Conservation (phyloP, 306 rosid genomes). For the Dicorynia guianensis region DNA sequence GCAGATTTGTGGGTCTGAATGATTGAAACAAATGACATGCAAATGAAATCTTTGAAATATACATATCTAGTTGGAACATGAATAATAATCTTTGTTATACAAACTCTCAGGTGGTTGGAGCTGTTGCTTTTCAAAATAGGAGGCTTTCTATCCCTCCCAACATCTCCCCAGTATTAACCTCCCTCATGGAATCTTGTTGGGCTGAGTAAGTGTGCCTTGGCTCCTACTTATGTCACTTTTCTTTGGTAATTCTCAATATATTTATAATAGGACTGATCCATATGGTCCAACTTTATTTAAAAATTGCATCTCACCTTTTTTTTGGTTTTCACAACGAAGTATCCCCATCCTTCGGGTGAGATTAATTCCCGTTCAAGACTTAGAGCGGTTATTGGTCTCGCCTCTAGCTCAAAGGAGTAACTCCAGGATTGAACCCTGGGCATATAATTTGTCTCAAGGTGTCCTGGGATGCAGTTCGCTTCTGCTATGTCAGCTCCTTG, state of each 20-base stretch:
- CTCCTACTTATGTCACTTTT: neutral
- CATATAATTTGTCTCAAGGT: no score
- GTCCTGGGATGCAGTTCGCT: no score
- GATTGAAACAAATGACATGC: constrained; percentile 27
- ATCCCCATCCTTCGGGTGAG: no score
- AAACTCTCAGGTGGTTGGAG: constrained; percentile 87
- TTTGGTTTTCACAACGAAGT: no score
- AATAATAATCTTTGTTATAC: constrained; percentile 24
- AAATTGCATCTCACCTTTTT: neutral
- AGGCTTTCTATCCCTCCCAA: constrained; percentile 76
- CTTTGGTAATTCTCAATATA: neutral
- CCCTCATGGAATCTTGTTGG: constrained; percentile 98
- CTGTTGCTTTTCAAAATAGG: constrained; percentile 96
- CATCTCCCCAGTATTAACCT: constrained; percentile 73
- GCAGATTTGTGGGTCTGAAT: constrained; percentile 25
- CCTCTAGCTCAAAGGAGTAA: no score
- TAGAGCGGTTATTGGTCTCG: no score
- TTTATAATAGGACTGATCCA: neutral
- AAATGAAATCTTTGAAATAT: constrained; percentile 33
- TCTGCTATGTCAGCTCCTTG: no score
- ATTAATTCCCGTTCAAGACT: no score
- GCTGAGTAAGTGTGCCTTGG: constrained; percentile 69
- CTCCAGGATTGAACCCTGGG: no score
- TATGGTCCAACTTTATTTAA: constrained; percentile 26
- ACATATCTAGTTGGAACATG: neutral